These are phyloP conservation scores for Exophiala dermatitidis DNA, from an alignment of 2,329 filamentous ascomycete genomes.

Conservation along the genomic window DNA sequence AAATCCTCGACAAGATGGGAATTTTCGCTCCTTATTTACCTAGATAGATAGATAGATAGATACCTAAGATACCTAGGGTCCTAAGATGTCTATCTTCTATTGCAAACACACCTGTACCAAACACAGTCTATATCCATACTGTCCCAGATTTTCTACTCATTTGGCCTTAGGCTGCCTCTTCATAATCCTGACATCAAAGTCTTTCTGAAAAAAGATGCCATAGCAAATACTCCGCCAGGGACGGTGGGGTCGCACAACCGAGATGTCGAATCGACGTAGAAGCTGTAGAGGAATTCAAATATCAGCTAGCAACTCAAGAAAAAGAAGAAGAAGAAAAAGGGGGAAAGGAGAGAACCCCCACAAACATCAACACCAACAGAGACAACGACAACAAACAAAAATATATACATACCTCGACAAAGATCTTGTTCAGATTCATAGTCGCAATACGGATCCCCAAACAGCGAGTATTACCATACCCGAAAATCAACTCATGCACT, in stretches of 20 bases:
- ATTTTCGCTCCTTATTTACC: too few species aligned
- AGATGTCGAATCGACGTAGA: neutral
- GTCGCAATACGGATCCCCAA: slow-evolving; percentile 43
- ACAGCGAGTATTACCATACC: slow-evolving; percentile 41
- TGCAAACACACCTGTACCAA: too few species aligned
- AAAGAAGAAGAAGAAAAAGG: neutral
- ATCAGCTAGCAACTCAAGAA: neutral
- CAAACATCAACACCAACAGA: neutral
- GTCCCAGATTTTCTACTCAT: neutral
- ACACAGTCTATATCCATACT: neutral
- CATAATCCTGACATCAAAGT: neutral
- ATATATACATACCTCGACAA: slow-evolving; percentile 33
- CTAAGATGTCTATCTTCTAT: too few species aligned
- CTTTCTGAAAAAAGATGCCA: neutral
- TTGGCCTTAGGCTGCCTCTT: neutral
- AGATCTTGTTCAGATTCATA: slow-evolving; percentile 45
- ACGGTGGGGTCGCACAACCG: neutral
- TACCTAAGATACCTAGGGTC: too few species aligned
- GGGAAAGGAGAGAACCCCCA: neutral
- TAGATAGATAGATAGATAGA: too few species aligned
- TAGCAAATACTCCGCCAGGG: neutral
- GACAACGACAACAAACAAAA: neutral
- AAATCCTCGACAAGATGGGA: too few species aligned
- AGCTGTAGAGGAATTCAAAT: neutral
- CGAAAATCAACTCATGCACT: slow-evolving; percentile 41